A percentile compares a stretch with the other conserved stretches of the same genome.
phyloP scores from a whole-genome alignment of 2,329 filamentous ascomycete genomes.

The Penicillium sumatraense region DNA sequence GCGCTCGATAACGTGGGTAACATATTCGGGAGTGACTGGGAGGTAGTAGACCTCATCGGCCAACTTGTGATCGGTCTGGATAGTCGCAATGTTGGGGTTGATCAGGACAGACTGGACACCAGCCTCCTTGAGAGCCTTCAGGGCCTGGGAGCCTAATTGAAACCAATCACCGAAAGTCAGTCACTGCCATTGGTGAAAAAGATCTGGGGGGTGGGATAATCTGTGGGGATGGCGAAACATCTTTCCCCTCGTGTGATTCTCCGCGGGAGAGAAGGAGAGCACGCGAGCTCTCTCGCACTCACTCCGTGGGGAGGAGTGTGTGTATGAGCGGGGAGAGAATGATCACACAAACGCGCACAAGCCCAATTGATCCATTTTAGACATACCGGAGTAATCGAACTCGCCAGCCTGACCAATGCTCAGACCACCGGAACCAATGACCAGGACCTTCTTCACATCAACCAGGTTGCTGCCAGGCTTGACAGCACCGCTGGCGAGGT shows the following conservation, averaged over 20 bases:
- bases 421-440: constrained; percentile 93
- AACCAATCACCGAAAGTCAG: constrained; percentile 25
- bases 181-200: neutral
- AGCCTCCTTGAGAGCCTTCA: constrained; percentile 96
- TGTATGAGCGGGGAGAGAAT: neutral
- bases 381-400: constrained; percentile 96
- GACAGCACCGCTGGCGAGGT: constrained; percentile 85
- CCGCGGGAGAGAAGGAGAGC: constrained; percentile 10
- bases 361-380: constrained; percentile 4
- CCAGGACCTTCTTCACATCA: constrained; percentile 94
- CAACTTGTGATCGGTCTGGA: constrained; percentile 94
- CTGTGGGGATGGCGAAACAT: neutral
- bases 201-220: neutral
- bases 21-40: constrained; percentile 96
- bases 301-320: too few relatives aligned
- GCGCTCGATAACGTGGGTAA: constrained; percentile 94
- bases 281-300: neutral
- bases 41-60: constrained; percentile 98
- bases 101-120: constrained; percentile 89
- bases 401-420: constrained; percentile 97
- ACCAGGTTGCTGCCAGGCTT: constrained; percentile 76
- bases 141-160: constrained; percentile 79
- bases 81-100: constrained; percentile 98
- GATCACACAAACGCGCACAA: neutral
- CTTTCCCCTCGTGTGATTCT: constrained; percentile 11